Conservation (phyloP, 139 green algal genomes). For the Pleodorina starrii region DNA sequence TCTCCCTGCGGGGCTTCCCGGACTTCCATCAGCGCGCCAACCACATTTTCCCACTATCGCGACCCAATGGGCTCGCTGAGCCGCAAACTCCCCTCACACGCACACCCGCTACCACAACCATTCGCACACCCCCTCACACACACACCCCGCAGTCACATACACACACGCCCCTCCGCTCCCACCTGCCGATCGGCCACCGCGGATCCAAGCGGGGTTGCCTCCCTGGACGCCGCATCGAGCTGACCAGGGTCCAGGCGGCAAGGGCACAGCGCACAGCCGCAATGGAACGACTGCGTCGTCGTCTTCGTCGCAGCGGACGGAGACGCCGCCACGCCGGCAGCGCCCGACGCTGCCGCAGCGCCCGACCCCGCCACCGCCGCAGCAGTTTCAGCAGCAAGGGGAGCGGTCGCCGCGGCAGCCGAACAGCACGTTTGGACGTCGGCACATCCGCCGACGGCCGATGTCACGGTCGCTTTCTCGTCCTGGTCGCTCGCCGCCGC, state of each 20-base stretch:
- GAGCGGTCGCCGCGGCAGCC: not conserved
- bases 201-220: not conserved
- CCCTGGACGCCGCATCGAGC: not conserved
- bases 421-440: not conserved
- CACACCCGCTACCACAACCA: too few species aligned
- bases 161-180: too few species aligned
- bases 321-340: not conserved
- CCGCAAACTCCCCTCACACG: too few species aligned
- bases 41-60: too few species aligned
- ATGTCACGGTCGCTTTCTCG: slow-evolving; percentile 14
- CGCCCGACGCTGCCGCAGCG: too few species aligned
- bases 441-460: not conserved
- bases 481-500: not conserved
- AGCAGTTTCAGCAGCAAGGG: not conserved
- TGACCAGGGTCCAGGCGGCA: slow-evolving; percentile 6
- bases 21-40: too few species aligned
- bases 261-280: slow-evolving; percentile 22
- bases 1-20: too few species aligned
- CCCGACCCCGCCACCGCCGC: not conserved
- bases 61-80: too few species aligned
- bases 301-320: not conserved
- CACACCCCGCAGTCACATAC: too few species aligned
- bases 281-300: not conserved
- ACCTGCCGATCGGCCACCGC: not conserved
- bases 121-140: too few species aligned